Evolutionary conservation across 148 eudicot genomes (phyloP), one percentile per base, ranked within the genome.

Genomic region (Vaccinium myrtillus): DNA sequence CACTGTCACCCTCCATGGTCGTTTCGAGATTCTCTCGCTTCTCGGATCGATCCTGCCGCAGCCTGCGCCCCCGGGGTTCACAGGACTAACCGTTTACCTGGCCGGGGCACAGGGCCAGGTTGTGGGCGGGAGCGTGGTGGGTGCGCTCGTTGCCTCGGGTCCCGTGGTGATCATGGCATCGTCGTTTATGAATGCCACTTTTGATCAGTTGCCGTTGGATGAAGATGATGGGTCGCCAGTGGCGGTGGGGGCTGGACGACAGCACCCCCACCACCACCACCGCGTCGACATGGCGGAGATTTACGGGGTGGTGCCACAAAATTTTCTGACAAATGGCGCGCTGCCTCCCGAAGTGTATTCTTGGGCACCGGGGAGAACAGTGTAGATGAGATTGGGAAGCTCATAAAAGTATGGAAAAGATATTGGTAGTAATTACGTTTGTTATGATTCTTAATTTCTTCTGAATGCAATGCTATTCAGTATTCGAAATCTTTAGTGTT

Each of bases 41-140:
- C 88, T 92, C 1, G 97, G 97, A 5, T 92, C 97, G 1, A 87
- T 94, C 39, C 85, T 94, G 54, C 97, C 97, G 3, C 90, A 93
- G 0, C 96, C 94, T 6, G 89, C 93, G 2, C 94, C 94, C 6
- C 92, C 92, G 3, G 97, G 97, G 10, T 87, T 92, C n/a, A 87
- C 91, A 0, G 96, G 96, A 0, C 87, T 92, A 16, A 92, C 94
- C 21, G 87, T 94, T 0, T 94, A 90, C 84, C 79, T 94, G 78
- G 96, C 94, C 0, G 96, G 94, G 13, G 90, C 92, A 2, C 96
- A 93, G 54, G 96, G 96, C 30, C 96, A 93, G 88, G 97, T 94
- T 0, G 91, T 91, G 30, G 97, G 97, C 6, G 97, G 97, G 75
- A 91, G 88, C 9, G 93, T 92, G 54, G 94, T 92, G 1, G 97